Evolutionary conservation across 139 green algal species (phyloP), one percentile per base, ranked within the genome.

Genomic region (Deuterostichococcus epilithicus): DNA sequence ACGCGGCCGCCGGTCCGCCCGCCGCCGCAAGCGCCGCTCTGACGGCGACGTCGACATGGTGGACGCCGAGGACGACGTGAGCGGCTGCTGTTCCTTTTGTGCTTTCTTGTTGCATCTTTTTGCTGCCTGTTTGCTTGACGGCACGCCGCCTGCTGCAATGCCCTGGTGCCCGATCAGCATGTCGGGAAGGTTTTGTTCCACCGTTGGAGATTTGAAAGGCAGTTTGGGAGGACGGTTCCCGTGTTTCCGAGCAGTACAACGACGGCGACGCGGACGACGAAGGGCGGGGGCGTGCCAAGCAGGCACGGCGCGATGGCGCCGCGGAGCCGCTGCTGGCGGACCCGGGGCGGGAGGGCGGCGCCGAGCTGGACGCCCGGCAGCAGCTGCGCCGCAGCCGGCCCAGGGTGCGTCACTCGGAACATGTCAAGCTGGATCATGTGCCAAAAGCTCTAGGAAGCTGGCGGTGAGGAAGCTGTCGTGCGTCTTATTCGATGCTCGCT

Each of bases 1-100:
- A 33, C 71, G 52, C 33, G 26, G 52, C 1, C 36, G 33, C 18
- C n/a, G n/a, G n/a, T n/a, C n/a, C n/a, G 30, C 13, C n/a, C 74
- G 76, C 52, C 70, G 74, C 59, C 80, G 68, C 58, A 26, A 71
- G 79, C 75, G 75, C 69, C 79, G 33, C 42, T 30, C 71, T 30
- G 37, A 42, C 2, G 72, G 76, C 4, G 81, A 85, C 23, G 77
- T 83, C n/a, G 81, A 85, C 2, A 85, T 85, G 81, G 66, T 3
- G 25, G 81, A 82, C 72, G 80, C 76, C 20, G 76, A 79, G 47
- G 76, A 45, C 8, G 52, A 63, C 28, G 52, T 63, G 52, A 63
- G 52, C 20, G 36, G 58, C 39, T 5, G 39, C 20, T 23, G 35
- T 26, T 58, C 23, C 69, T 2, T 3, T 4, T 3, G 13, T 34